Conservation (phyloP, 139 green algal species). For the Trebouxia sp. region DNA sequence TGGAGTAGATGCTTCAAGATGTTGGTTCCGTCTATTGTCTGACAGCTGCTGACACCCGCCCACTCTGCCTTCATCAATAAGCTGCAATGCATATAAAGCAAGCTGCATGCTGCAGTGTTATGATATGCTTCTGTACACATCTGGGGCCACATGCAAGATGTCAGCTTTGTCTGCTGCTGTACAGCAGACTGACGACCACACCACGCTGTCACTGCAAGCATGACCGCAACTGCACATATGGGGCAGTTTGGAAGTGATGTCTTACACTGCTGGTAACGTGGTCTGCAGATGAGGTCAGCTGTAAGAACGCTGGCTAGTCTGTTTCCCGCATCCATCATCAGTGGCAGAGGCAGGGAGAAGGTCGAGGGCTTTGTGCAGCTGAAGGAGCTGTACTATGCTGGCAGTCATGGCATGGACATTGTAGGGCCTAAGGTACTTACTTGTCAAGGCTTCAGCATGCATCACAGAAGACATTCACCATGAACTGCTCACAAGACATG, state of each 20-base stretch:
- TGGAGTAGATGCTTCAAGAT: too few species aligned
- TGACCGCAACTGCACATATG: too few species aligned
- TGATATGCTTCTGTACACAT: background rate
- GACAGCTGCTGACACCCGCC: too few species aligned
- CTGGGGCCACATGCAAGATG: background rate
- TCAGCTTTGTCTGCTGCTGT: background rate
- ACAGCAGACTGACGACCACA: background rate
- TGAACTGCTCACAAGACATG: too few species aligned
- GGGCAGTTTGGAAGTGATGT: too few species aligned
- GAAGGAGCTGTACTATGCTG: conserved; percentile 94
- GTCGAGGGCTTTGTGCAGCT: conserved; percentile 94
- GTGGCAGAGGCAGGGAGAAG: conserved; percentile 85
- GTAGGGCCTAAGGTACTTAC: conserved; percentile 71
- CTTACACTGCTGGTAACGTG: too few species aligned
- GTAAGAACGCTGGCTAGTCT: conserved; percentile 75
- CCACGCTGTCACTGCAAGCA: too few species aligned
- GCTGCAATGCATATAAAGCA: too few species aligned
- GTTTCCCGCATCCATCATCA: conserved; percentile 96
- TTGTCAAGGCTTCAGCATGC: background rate
- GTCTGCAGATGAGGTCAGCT: conserved; percentile 72
- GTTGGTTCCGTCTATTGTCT: too few species aligned
- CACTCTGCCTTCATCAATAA: too few species aligned
- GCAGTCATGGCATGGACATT: conserved; percentile 98
- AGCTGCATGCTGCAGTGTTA: background rate
- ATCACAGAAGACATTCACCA: background rate